Conservation (phyloP, 129 eudicot species). For the Pseudognaphalium luteoalbum region DNA sequence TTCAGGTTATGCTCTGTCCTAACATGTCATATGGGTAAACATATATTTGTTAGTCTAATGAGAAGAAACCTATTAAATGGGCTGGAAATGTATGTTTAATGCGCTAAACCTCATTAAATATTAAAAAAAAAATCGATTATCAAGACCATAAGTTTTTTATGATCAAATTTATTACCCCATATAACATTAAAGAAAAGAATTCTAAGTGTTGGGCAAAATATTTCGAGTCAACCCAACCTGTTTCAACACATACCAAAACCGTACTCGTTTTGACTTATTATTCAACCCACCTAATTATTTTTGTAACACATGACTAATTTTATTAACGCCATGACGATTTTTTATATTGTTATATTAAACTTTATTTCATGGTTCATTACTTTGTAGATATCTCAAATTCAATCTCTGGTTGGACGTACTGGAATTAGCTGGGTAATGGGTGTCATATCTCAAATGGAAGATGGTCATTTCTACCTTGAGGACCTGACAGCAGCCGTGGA, state of each 20-base stretch:
- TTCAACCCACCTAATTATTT: not conserved
- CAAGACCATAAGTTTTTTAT: not conserved
- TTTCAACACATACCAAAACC: not conserved
- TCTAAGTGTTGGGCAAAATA: not conserved
- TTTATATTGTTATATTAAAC: not conserved
- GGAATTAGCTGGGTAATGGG: conserved; percentile 97
- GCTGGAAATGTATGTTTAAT: not conserved
- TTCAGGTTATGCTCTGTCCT: not conserved
- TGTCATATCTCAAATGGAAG: conserved; percentile 95
- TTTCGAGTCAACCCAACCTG: not conserved
- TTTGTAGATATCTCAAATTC: conserved; percentile 81
- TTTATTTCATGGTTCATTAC: not conserved
- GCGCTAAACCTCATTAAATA: not conserved
- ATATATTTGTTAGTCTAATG: not conserved
- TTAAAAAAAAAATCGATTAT: not conserved
- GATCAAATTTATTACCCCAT: too few relatives aligned
- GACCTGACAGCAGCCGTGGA: conserved; percentile 93
- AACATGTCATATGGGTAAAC: not conserved
- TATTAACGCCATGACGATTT: not conserved
- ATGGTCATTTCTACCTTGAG: conserved; percentile 94
- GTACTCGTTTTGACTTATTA: not conserved
- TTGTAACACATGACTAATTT: conserved; percentile 6
- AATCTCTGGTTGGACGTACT: conserved; percentile 76
- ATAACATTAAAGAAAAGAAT: not conserved
- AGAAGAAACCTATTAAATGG: not conserved